Evolutionary conservation across 2,329 filamentous ascomycete species (phyloP).

Genomic region (Plenodomus tracheiphilus): DNA sequence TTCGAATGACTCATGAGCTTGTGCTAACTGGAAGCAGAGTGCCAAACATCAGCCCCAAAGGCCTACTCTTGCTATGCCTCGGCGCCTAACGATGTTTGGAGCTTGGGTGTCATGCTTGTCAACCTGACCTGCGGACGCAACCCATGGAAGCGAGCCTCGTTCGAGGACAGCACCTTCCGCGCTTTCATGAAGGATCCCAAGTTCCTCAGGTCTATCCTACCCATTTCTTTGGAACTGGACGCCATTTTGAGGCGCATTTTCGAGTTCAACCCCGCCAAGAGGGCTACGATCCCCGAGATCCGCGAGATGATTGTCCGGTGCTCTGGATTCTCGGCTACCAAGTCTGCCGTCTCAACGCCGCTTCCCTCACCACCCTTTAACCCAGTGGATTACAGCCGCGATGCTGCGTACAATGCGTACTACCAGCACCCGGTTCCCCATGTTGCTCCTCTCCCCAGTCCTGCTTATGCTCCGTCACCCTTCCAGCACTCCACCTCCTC

Average conservation of each 20-base stretch:
- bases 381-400: conserved; percentile 43
- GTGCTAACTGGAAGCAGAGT: conserved; percentile 66
- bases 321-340: conserved; percentile 67
- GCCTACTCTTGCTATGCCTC: conserved; percentile 80
- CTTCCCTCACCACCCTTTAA: conserved; percentile 50
- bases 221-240: conserved; percentile 87
- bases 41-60: conserved; percentile 75
- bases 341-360: conserved; percentile 47
- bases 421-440: conserved; percentile 34
- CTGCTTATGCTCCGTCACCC: conserved; percentile 32
- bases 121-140: conserved; percentile 98
- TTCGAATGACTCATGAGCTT: conserved; percentile 22
- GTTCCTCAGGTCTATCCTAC: conserved; percentile 91
- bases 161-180: conserved; percentile 92
- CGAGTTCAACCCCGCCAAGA: conserved; percentile 77
- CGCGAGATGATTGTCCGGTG: conserved; percentile 76
- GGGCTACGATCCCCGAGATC: conserved; percentile 81
- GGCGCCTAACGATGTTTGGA: conserved; percentile 96
- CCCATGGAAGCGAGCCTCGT: conserved; percentile 95
- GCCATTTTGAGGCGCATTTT: conserved; percentile 86
- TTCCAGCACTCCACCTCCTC: conserved; percentile 41
- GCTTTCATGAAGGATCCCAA: conserved; percentile 82
- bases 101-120: conserved; percentile 94
- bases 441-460: conserved; percentile 37
- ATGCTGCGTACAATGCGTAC: conserved; percentile 33